Base-by-base conservation (phyloP, 2,329 filamentous ascomycete species). In the Ophiostoma sp. region DNA sequence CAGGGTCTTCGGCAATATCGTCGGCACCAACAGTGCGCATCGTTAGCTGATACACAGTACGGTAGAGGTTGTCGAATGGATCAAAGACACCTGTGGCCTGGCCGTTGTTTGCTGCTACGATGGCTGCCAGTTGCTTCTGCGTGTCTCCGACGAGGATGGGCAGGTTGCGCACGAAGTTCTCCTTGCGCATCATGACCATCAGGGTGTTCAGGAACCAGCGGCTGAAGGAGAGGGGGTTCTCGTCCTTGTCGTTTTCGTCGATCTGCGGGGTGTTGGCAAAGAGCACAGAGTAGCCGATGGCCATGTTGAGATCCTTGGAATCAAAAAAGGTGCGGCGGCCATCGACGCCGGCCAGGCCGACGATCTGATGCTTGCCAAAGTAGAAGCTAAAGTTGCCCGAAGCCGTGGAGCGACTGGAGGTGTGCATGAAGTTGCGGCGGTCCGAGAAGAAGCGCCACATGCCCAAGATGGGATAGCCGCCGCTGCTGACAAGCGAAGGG, bases 11-110 rank as follows among this genome's bases (percentile, higher is more conserved):
- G 14, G 83, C 84, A 40, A 87, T 80, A 58, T 87, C 85, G 44
- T 81, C 77, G 66, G 79, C 79, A 6, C 82, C 84, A 0, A 87
- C 78, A 4, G 80, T 83, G 12, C 85, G 80, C 77, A 86, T 85
- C 4, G 83, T 87, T n/a, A 87, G 78, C 72, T 81, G 79, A 74
- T 83, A 87, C 1, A 87, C 78, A 67, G 84, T 76, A 5, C 77
- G 74, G 73, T 85, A 85, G 64, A 86, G 77, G 73, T 79, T 78
- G 47, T 84, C 79, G 72, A 87, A 86, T 0, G 84, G 84, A 70
- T 87, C 79, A 7, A 82, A 81, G 5, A 79, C 74, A 8, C 76
- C 76, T 5, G 52, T 58, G 7, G 72, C 55, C 5, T 27, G n/a
- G 55, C 65, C 49, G 72, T 45, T 40, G 70, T 68, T 40, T 67